Conservation (phyloP, 2,329 filamentous ascomycete genomes). For the Elsinoe batatas region DNA sequence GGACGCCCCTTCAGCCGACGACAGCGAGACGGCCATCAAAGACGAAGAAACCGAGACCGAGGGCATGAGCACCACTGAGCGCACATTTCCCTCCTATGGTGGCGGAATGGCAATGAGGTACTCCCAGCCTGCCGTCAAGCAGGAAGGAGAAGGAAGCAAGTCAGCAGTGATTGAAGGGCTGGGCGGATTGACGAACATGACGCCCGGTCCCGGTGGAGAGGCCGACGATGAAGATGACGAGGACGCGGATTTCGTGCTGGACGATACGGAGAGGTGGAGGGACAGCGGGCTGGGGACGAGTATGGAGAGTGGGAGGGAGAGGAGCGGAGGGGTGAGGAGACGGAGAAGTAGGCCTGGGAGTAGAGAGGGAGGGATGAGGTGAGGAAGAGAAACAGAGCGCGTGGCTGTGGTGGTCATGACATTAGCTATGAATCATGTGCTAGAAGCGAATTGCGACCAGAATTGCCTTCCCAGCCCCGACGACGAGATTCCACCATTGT, state of each 20-base stretch:
- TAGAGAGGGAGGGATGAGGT: background rate
- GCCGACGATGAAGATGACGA: constrained; percentile 37
- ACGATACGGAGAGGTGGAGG: constrained; percentile 22
- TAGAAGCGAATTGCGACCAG: too few relatives aligned
- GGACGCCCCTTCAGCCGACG: constrained; percentile 12
- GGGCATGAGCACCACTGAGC: constrained; percentile 36
- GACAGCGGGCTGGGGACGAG: constrained; percentile 42
- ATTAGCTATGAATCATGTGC: too few relatives aligned
- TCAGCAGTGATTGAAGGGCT: background rate
- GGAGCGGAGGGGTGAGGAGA: background rate
- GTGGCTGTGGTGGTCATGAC: too few relatives aligned
- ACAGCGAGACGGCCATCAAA: constrained; percentile 21
- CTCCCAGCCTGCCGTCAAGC: background rate
- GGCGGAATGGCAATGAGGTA: constrained; percentile 33
- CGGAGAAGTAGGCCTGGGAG: background rate
- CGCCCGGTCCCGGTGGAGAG: constrained; percentile 20
- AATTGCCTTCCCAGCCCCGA: too few relatives aligned
- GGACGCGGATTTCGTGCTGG: constrained; percentile 35
- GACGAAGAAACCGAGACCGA: constrained; percentile 17
- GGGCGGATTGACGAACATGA: constrained; percentile 15
- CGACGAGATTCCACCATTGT: too few relatives aligned
- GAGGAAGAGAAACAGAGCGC: too few relatives aligned
- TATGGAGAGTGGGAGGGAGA: constrained; percentile 30
- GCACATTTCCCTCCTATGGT: constrained; percentile 40
- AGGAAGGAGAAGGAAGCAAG: constrained; percentile 22